phyloP scores from a whole-genome alignment of 2,329 filamentous ascomycete genomes.

The Xylariaceae sp. region DNA sequence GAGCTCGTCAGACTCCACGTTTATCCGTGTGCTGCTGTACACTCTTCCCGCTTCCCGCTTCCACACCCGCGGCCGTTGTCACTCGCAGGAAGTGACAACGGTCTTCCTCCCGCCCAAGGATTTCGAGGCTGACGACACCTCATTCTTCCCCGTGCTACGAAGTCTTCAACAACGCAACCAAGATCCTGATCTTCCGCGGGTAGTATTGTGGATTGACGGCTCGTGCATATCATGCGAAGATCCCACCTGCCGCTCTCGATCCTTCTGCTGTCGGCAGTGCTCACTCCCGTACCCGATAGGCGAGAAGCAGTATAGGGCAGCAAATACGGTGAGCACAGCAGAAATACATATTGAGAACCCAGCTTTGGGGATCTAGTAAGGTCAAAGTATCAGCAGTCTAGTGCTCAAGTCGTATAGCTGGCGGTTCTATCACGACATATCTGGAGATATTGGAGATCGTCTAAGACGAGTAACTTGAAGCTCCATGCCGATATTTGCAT shows the following conservation, averaged over 20 bases:
- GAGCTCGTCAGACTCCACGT: background rate
- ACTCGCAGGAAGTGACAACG: slow-evolving; percentile 16
- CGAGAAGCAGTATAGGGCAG: slow-evolving; percentile 2
- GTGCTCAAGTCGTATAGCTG: no score
- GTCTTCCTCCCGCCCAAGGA: slow-evolving; percentile 23
- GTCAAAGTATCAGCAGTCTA: no score
- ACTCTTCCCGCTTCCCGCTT: slow-evolving; percentile 13
- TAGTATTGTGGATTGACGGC: background rate
- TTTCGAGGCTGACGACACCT: slow-evolving; percentile 28
- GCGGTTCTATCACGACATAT: no score
- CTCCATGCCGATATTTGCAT: no score
- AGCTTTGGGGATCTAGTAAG: no score
- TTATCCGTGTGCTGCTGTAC: slow-evolving; percentile 7
- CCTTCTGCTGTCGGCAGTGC: slow-evolving; percentile 8
- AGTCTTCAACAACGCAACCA: no score
- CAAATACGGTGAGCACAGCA: background rate
- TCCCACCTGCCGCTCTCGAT: slow-evolving; percentile 7
- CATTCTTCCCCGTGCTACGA: background rate
- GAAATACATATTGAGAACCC: background rate
- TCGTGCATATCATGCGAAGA: background rate
- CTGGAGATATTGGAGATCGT: no score
- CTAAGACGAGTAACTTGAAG: no score
- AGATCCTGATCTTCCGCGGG: no score
- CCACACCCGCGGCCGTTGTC: slow-evolving; percentile 12
- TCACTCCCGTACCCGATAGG: background rate